Conservation (phyloP, 768 basidiomycete species). For the Pluteus cervinus region DNA sequence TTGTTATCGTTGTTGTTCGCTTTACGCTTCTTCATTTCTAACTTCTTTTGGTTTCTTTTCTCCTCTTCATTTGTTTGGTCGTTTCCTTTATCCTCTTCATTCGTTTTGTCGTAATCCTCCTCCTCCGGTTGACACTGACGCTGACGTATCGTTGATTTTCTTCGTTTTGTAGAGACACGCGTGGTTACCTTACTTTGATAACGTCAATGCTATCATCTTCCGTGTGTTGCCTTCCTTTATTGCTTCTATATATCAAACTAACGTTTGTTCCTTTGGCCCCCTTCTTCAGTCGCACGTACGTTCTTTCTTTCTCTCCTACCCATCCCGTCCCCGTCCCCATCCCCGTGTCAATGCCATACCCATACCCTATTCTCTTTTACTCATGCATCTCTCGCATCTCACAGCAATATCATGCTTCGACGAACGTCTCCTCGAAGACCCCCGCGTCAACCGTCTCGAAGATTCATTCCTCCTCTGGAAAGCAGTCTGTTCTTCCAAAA, state of each 20-base stretch:
- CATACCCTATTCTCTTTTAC: conserved; percentile 11
- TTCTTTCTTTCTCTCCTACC: conserved; percentile 18
- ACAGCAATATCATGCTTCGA: conserved; percentile 40
- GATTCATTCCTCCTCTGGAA: conserved; percentile 70
- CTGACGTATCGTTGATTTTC: not conserved
- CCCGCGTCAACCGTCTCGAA: conserved; percentile 59
- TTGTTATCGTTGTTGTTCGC: too few species aligned
- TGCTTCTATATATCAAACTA: conserved; percentile 5
- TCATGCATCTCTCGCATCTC: not conserved
- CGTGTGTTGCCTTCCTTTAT: conserved; percentile 40
- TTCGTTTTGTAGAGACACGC: conserved; percentile 52
- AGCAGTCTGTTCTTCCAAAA: conserved; percentile 49
- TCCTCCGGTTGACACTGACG: too few species aligned
- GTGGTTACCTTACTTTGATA: conserved; percentile 72
- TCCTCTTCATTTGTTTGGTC: too few species aligned
- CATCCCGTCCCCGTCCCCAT: not conserved
- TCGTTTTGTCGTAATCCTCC: too few species aligned
- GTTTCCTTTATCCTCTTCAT: too few species aligned
- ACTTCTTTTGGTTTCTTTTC: too few species aligned
- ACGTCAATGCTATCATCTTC: conserved; percentile 73
- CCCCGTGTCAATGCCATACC: conserved; percentile 17
- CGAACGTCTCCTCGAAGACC: conserved; percentile 49
- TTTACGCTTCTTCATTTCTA: too few species aligned
- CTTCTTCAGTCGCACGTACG: conserved; percentile 43
- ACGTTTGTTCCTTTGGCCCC: conserved; percentile 12